Base-by-base conservation (phyloP, 441 rosid genomes). In the Gossypium gossypioides region DNA sequence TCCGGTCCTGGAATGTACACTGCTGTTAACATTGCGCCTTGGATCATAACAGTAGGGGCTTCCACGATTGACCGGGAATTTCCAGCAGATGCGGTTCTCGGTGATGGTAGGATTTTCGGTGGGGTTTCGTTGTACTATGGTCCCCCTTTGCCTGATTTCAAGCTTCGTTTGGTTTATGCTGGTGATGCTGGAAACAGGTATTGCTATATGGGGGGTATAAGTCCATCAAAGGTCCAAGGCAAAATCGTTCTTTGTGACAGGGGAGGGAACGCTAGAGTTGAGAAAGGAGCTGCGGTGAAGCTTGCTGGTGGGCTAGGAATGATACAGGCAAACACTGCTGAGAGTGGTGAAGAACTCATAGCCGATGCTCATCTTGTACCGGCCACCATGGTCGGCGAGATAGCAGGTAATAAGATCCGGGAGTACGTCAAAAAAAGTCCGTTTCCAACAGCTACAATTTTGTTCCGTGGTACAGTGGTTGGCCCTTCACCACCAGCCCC, bases 21-120 rank as follows among this genome's bases (percentile, higher is more conserved):
- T 6, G 87, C 91, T 1, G 87, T 84, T 3, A 93, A 91, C 73
- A 81, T 91, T 15, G 96, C 97, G 22, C 97, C 98, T 27, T 93
- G 97, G 97, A 88, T 89, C 21, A 13, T 91, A 19, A 91, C 97
- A 0, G 95, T 93, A 0, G 97, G 96, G 21, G 98, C 98, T 3
- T 88, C 96, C 0, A 91, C 95, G 0, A 71, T 91, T 19, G 96
- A 93, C 32, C 81, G 97, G 71, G 93, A 93, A 74, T 89, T 89
- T 61, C 84, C 89, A 0, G 89, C 93, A 9, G 85, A 89, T 81
- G 94, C 75, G 0, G 62, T 86, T 59, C 86, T 91, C n/a, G 94
- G 97, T 0, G 83, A 91, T 24, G 90, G 88, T 0, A 79, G 81
- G 73, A 68, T 65, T 72, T 73, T 82, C 9, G 63, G 73, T 0